Conservation (phyloP, 768 basidiomycete species). For the Psilocybe sp. region DNA sequence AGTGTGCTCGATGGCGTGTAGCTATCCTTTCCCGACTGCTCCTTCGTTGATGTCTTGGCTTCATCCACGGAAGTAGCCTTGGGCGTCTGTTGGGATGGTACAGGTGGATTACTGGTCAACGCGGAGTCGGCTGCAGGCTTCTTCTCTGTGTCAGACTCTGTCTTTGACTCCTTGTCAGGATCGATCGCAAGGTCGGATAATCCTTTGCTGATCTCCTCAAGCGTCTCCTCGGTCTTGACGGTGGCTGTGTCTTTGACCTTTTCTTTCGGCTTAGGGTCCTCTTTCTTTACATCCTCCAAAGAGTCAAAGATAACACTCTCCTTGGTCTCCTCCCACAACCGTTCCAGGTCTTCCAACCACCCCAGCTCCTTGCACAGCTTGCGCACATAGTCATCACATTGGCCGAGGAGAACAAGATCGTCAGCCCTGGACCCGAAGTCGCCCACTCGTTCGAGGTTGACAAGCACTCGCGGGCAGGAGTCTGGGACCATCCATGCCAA, state of each 20-base stretch:
- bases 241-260: neutral
- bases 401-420: conserved; percentile 64
- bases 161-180: conserved; percentile 2
- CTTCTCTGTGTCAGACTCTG: neutral
- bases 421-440: conserved; percentile 49
- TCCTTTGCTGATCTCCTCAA: conserved; percentile 17
- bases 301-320: conserved; percentile 18
- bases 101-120: neutral
- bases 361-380: conserved; percentile 66
- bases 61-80: neutral
- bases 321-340: conserved; percentile 52
- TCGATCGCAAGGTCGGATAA: conserved; percentile 15
- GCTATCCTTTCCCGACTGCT: neutral
- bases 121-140: neutral
- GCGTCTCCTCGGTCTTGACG: conserved; percentile 8
- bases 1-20: neutral
- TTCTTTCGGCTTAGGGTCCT: neutral
- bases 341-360: conserved; percentile 65
- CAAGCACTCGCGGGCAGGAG: conserved; percentile 76
- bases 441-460: conserved; percentile 85
- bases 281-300: neutral
- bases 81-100: neutral
- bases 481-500: conserved; percentile 56
- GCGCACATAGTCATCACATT: conserved; percentile 67
- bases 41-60: neutral